Base-by-base conservation (phyloP, 2,329 filamentous ascomycete species). In the Scleromitrula shiraiana region DNA sequence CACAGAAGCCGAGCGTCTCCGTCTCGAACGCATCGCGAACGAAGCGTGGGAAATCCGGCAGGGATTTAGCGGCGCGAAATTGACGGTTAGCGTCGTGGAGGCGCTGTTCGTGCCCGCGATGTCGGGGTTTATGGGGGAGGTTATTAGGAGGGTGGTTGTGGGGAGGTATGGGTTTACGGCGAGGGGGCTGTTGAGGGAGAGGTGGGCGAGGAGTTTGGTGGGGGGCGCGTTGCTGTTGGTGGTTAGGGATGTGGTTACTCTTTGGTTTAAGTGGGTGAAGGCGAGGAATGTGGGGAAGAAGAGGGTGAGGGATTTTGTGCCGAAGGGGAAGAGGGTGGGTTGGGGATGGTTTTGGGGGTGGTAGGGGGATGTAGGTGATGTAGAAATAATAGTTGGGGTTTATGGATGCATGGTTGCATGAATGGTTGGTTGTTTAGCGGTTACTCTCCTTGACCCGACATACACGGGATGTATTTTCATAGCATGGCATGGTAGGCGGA, bases 141-240 rank as follows among this genome's bases (percentile, higher is more conserved):
- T 88, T 1, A 71, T 97, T n/a, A n/a, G n/a, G 27, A 80, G 83
- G 12, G 64, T 78, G 9, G 66, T 77, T 0, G 70, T 95, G 1
- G 91, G 91, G 0, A 69, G 69, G 29, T 69, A 77, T 3, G 89
- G 85, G 81, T 80, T 83, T 10, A 41, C 10, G 7, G 17, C 35
- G 14, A 24, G 35, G 22, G 39, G 44, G 3, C 71, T 97, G 22
- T 65, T 98, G 26, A 86, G 93, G 61, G 79, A 85, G 57, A 80
- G 83, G 50, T 97, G 93, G 88, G 93, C 89, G 1, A 76, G 93
- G 48, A 96, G 87, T 60, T 72, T 98, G 2, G 76, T 93, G 1
- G 93, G 93, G 1, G 93, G 93, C 0, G 93, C 88, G 62, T 68
- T 95, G 17, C 95, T 91, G 59, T 82, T 97, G 14, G 82, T 95